Evolutionary conservation across 495 filamentous ascomycete genomes (phyloP).

Genomic region (Cercophora scortea): DNA sequence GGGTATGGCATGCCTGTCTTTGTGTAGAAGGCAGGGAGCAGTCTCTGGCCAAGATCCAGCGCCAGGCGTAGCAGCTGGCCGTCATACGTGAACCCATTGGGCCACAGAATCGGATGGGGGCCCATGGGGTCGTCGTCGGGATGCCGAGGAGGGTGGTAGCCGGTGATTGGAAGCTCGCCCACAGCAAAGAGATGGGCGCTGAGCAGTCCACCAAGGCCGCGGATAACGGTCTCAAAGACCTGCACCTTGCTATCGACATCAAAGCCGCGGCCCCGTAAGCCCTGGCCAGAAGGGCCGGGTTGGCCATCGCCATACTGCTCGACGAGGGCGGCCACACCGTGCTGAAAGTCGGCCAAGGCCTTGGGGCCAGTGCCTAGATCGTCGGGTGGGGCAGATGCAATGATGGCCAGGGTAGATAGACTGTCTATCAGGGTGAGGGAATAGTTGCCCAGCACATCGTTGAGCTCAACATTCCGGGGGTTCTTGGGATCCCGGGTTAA

Average conservation of each 20-base stretch:
- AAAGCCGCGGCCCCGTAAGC: constrained; percentile 72
- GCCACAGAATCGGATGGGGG: constrained; percentile 58
- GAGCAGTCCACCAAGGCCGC: constrained; percentile 83
- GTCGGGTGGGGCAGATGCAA: constrained; percentile 60
- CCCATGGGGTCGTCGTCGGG: constrained; percentile 25
- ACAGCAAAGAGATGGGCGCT: constrained; percentile 91
- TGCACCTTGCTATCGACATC: constrained; percentile 97
- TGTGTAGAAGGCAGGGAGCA: constrained; percentile 84
- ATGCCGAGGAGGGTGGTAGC: constrained; percentile 50
- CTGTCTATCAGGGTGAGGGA: constrained; percentile 93
- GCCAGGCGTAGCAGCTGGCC: constrained; percentile 84
- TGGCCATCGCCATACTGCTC: constrained; percentile 81
- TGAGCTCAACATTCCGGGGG: constrained; percentile 76
- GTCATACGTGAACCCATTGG: constrained; percentile 73
- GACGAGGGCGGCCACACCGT: constrained; percentile 71
- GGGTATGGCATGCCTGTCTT: constrained; percentile 90
- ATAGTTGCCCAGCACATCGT: constrained; percentile 95
- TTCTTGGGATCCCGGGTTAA: constrained; percentile 74
- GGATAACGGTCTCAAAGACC: constrained; percentile 95
- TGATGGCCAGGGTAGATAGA: constrained; percentile 83
- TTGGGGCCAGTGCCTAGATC: constrained; percentile 44
- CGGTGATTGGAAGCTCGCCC: constrained; percentile 75
- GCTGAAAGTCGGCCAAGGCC: constrained; percentile 68
- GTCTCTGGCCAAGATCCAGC: constrained; percentile 68
- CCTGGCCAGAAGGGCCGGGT: constrained; percentile 58